Evolutionary conservation across 345 rosid genomes (phyloP), one percentile per base, ranked within the genome.

Genomic region (Gossypium longicalyx): DNA sequence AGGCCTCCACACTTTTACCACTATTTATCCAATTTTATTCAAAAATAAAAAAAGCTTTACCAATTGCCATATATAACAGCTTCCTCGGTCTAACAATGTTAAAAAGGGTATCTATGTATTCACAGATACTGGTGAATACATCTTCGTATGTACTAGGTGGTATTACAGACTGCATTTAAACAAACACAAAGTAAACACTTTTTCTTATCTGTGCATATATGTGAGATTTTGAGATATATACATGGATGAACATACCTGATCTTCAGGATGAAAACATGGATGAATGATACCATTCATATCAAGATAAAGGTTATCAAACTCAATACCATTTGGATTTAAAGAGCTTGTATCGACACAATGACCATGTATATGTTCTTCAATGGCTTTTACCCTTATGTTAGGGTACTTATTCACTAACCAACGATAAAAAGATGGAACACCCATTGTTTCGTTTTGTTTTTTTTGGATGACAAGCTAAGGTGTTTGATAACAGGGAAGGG

Each of bases 221-320:
- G 41, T 5, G 41, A 34, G 41, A 34, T 34, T 34, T 34, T 34
- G 41, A 34, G 41, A 34, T 34, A 34, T 34, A 34, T 34, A 34
- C 41, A 34, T 34, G 41, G 41, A 34, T 34, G 41, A 34, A 34
- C 41, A 34, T 54, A 54, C 59, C 23, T 10, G 19, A 64, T 73
- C 73, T 2, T 82, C 77, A 0, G 82, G 85, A 23, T 79, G 82
- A n/a, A 82, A 82, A 29, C 85, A 82, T 3, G 80, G 82, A 29
- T 82, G 80, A 27, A 82, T 79, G 38, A 82, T 76, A 6, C 78
- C 80, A 19, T 79, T 82, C 78, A 82, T 74, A 29, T 82, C 82
- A 12, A 82, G 80, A 72, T 76, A 82, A 0, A 79, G 54, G n/a
- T 82, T 79, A 48, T 82, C 85, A 43, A 68, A 82, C 56, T 79